Percentiles rank a stretch among this genome's conserved stretches.
Evolutionary conservation across 2,329 filamentous ascomycete species (phyloP).

Genomic region (Sporothrix phasma): DNA sequence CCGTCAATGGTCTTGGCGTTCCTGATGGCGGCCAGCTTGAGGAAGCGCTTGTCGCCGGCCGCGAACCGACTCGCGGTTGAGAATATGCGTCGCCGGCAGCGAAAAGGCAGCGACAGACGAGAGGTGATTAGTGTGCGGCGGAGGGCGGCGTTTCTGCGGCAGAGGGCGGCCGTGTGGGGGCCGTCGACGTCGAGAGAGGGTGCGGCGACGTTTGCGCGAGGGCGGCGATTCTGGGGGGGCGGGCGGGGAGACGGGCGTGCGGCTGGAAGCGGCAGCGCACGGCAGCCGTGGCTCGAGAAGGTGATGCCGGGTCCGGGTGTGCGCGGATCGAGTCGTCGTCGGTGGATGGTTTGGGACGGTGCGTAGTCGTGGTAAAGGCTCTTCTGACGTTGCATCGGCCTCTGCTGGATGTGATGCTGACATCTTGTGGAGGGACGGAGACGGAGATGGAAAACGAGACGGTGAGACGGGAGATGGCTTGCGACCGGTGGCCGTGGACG

Average conservation of each 20-base stretch:
- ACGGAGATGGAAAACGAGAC: neutral
- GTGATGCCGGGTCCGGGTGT: neutral
- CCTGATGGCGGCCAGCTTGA: constrained; percentile 37
- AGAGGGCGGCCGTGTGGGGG: constrained; percentile 38
- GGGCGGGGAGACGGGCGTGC: neutral
- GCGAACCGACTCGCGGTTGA: constrained; percentile 46
- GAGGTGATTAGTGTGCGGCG: constrained; percentile 57
- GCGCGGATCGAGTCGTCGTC: neutral
- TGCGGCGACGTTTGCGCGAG: constrained; percentile 40
- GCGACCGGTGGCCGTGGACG: neutral
- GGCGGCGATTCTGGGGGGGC: too few species aligned
- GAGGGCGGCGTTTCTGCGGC: constrained; percentile 56
- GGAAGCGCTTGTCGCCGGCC: constrained; percentile 37
- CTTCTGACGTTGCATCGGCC: neutral
- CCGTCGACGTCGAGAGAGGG: constrained; percentile 50
- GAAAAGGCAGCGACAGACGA: constrained; percentile 61
- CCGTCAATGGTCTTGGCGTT: constrained; percentile 21
- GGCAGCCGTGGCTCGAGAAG: neutral
- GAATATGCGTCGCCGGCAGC: constrained; percentile 57
- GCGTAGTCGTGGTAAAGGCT: too few species aligned
- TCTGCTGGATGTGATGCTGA: neutral
- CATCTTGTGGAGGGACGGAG: neutral
- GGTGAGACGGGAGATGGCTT: neutral
- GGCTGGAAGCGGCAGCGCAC: neutral
- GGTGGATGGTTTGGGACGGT: neutral